A percentile compares a stretch with the other conserved stretches of the same genome.
These are phyloP conservation scores for Hypomontagnella submonticulosa DNA, from an alignment of 495 filamentous ascomycete species.

Conservation along the genomic window DNA sequence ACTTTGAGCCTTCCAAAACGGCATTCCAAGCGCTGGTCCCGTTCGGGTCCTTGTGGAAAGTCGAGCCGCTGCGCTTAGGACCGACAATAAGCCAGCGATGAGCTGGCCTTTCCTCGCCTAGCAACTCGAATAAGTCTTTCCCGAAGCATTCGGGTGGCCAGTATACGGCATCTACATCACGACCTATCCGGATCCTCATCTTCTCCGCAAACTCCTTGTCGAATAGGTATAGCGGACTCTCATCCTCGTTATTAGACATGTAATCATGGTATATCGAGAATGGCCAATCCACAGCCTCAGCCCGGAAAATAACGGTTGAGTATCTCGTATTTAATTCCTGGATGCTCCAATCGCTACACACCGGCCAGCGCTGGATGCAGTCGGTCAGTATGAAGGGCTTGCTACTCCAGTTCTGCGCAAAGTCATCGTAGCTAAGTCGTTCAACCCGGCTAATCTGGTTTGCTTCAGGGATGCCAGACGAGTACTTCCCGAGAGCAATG, in stretches of 20 bases:
- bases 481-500: constrained; percentile 71
- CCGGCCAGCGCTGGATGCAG: constrained; percentile 86
- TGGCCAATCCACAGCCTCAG: constrained; percentile 94
- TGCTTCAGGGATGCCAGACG: constrained; percentile 71
- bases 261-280: constrained; percentile 83
- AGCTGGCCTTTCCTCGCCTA: constrained; percentile 84
- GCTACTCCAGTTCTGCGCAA: constrained; percentile 77
- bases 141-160: constrained; percentile 90
- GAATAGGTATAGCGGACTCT: constrained; percentile 94
- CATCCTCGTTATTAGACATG: constrained; percentile 83
- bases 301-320: constrained; percentile 76
- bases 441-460: constrained; percentile 79
- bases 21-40: constrained; percentile 92
- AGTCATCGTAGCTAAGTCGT: constrained; percentile 77
- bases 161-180: constrained; percentile 69
- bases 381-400: constrained; percentile 89
- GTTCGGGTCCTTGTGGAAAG: constrained; percentile 88
- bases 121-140: constrained; percentile 84
- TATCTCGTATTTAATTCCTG: constrained; percentile 71
- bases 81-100: constrained; percentile 94
- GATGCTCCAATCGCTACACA: constrained; percentile 78
- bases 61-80: constrained; percentile 88
- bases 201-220: constrained; percentile 89
- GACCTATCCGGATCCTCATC: constrained; percentile 75
- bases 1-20: constrained; percentile 89